phyloP scores from a whole-genome alignment of 306 rosid genomes.

The Casuarina glauca region DNA sequence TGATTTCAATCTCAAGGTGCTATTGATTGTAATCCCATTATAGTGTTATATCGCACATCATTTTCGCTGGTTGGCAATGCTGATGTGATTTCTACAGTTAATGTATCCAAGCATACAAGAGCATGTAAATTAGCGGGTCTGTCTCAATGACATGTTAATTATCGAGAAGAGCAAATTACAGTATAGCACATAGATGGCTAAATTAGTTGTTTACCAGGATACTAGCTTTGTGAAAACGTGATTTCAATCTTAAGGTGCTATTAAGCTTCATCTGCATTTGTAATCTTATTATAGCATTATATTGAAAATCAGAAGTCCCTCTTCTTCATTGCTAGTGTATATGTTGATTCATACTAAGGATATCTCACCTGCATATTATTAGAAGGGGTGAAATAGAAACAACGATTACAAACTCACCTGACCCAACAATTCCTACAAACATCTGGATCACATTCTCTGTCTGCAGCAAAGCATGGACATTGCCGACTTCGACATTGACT shows the following conservation, averaged over 20 bases:
- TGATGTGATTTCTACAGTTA: too few species aligned
- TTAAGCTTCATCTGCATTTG: neutral
- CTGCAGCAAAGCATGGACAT: constrained; percentile 99
- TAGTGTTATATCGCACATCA: neutral
- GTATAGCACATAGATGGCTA: neutral
- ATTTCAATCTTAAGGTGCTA: neutral
- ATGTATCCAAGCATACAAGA: too few species aligned
- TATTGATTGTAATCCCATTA: neutral
- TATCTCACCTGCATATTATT: too few species aligned
- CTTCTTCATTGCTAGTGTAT: neutral
- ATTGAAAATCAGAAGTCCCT: neutral
- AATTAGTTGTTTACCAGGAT: neutral
- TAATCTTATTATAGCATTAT: neutral
- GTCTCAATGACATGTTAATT: neutral
- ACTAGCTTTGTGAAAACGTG: neutral
- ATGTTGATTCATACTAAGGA: neutral
- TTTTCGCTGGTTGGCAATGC: too few species aligned
- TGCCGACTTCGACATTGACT: constrained; percentile 99
- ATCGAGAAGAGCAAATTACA: neutral
- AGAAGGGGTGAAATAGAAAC: constrained; percentile 11
- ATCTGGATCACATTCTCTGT: constrained; percentile 97
- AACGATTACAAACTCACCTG: constrained; percentile 53
- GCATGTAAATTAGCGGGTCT: too few species aligned
- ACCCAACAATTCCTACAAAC: constrained; percentile 99
- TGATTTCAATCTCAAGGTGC: neutral